Conservation (phyloP, 805 yeast genomes). For the Candida arabinofermentans region DNA sequence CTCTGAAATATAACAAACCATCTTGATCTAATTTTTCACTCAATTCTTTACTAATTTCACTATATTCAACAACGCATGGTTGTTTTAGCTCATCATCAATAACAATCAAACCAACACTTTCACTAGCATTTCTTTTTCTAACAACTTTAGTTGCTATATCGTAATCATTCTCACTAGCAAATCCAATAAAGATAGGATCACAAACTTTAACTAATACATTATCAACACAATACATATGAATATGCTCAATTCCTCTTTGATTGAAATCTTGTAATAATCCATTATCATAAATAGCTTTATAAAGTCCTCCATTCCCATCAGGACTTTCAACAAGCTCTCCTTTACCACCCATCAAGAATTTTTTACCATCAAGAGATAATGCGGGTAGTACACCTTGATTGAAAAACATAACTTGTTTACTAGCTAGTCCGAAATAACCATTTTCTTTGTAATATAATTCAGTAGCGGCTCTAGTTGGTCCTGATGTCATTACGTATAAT, state of each 20-base stretch:
- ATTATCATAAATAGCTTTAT: constrained; percentile 69
- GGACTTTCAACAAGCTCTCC: constrained; percentile 75
- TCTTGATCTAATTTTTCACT: constrained; percentile 60
- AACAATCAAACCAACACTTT: constrained; percentile 90
- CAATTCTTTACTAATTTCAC: constrained; percentile 77
- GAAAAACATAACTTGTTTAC: constrained; percentile 67
- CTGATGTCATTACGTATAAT: constrained; percentile 95
- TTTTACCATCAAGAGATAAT: constrained; percentile 62
- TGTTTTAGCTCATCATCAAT: constrained; percentile 47
- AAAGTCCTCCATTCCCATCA: constrained; percentile 97
- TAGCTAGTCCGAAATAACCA: constrained; percentile 65
- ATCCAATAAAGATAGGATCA: constrained; percentile 88
- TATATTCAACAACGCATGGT: constrained; percentile 94
- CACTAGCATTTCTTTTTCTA: constrained; percentile 82
- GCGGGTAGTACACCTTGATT: constrained; percentile 97
- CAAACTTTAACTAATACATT: constrained; percentile 89
- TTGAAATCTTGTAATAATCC: constrained; percentile 66
- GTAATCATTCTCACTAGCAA: constrained; percentile 61
- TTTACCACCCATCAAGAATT: constrained; percentile 59
- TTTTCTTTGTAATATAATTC: constrained; percentile 62
- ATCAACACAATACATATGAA: constrained; percentile 97
- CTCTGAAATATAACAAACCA: constrained; percentile 70
- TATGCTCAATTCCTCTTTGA: constrained; percentile 69
- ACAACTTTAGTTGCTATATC: constrained; percentile 92
- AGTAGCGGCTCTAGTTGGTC: constrained; percentile 75